Conservation (phyloP, 345 rosid genomes). For the Erysimum cheiranthoides region DNA sequence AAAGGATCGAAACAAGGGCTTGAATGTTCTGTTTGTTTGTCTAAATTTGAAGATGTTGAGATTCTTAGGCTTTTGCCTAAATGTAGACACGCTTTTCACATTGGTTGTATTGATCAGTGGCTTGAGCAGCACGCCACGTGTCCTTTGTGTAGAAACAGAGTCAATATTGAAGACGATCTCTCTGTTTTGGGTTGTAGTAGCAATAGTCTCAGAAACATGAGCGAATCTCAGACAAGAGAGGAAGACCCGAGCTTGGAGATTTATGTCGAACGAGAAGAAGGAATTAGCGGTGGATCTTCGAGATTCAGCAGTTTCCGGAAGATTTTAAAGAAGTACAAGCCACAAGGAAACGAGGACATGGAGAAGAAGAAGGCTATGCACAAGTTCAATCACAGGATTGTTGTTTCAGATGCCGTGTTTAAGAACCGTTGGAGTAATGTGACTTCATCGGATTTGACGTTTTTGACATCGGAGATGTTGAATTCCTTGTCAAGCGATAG, state of each 20-base stretch:
- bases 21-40: conserved; percentile 85
- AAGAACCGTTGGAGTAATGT: conserved; percentile 89
- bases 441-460: conserved; percentile 76
- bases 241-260: conserved; percentile 63
- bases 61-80: conserved; percentile 78
- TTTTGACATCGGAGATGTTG: conserved; percentile 73
- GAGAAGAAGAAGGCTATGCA: conserved; percentile 48
- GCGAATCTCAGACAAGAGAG: conserved; percentile 46
- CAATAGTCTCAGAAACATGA: conserved; percentile 55
- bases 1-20: conserved; percentile 78
- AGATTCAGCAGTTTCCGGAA: conserved; percentile 72
- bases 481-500: conserved; percentile 57
- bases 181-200: conserved; percentile 58
- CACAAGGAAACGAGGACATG: conserved; percentile 22
- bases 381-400: conserved; percentile 70
- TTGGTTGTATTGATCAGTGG: conserved; percentile 86
- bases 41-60: conserved; percentile 84
- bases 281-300: conserved; percentile 24
- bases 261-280: conserved; percentile 75
- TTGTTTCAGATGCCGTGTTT: conserved; percentile 64
- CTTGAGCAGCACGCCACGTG: conserved; percentile 90
- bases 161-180: conserved; percentile 62
- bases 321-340: conserved; percentile 43
- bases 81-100: conserved; percentile 92
- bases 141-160: conserved; percentile 75